These are phyloP conservation scores for Coemansia sp. DNA, from an alignment of 192 early-diverging fungal genomes.

Conservation along the genomic window DNA sequence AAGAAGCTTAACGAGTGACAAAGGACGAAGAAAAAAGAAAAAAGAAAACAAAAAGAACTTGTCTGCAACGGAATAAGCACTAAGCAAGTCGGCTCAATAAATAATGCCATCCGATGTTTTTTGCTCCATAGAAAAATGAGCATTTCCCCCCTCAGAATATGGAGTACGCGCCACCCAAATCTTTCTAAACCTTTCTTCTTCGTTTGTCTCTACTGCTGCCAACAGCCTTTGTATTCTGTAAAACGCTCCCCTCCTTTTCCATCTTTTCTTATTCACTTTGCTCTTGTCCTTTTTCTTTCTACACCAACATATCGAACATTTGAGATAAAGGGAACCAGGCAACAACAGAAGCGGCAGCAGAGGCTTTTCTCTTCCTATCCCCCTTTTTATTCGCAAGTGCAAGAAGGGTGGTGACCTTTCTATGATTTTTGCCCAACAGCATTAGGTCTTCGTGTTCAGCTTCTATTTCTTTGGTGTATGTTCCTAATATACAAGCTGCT, in stretches of 20 bases:
- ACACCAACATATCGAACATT: background rate
- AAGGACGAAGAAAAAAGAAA: too few species aligned
- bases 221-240: too few species aligned
- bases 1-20: too few species aligned
- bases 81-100: too few species aligned
- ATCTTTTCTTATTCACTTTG: background rate
- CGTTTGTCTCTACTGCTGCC: background rate
- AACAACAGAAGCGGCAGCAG: background rate
- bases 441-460: background rate
- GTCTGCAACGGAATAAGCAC: too few species aligned
- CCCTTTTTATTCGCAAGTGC: background rate
- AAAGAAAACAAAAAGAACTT: too few species aligned
- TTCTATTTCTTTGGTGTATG: background rate
- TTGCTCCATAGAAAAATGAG: too few species aligned
- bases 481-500: background rate
- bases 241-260: background rate
- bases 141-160: background rate
- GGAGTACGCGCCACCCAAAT: constrained; percentile 2
- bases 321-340: background rate
- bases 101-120: too few species aligned
- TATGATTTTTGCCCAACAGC: background rate
- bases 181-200: background rate
- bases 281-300: background rate
- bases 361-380: too few species aligned
- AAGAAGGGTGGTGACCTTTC: background rate